Conservation (phyloP, 371 early-diverging fungal genomes). For the Mucor indicus region DNA sequence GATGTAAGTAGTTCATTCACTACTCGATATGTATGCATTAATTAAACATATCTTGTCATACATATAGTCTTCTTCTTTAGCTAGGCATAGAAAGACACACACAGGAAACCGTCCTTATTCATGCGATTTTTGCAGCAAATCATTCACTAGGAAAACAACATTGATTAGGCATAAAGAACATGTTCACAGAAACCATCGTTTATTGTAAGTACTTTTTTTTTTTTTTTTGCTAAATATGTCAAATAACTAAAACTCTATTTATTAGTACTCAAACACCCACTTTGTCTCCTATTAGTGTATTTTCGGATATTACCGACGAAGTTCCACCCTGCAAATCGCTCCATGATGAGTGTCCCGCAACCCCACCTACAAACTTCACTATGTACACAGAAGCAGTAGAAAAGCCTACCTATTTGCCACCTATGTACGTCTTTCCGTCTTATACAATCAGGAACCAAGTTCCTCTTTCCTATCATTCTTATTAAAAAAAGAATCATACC, state of each 20-base stretch:
- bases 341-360: neutral
- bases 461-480: neutral
- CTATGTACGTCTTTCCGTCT: neutral
- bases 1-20: slow-evolving; percentile 36
- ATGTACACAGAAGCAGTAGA: too few species aligned
- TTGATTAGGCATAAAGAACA: slow-evolving; percentile 56
- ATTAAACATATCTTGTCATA: neutral
- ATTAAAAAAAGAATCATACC: neutral
- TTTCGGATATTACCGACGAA: neutral
- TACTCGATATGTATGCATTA: neutral
- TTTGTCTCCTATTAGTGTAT: neutral
- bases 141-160: slow-evolving; percentile 63
- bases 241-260: neutral
- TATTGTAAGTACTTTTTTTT: neutral
- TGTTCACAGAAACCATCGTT: neutral
- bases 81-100: slow-evolving; percentile 40
- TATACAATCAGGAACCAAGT: neutral
- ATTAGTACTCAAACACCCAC: neutral
- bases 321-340: neutral
- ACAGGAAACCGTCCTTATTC: slow-evolving; percentile 34
- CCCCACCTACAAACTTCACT: neutral
- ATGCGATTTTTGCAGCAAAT: slow-evolving; percentile 42
- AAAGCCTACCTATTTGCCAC: neutral
- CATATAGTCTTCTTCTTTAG: slow-evolving; percentile 35
- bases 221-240: neutral